Percentiles rank a stretch among this genome's conserved stretches.
These are phyloP conservation scores for Perilla frutescens DNA, from an alignment of 257 asterid genomes.

Conservation along the genomic window DNA sequence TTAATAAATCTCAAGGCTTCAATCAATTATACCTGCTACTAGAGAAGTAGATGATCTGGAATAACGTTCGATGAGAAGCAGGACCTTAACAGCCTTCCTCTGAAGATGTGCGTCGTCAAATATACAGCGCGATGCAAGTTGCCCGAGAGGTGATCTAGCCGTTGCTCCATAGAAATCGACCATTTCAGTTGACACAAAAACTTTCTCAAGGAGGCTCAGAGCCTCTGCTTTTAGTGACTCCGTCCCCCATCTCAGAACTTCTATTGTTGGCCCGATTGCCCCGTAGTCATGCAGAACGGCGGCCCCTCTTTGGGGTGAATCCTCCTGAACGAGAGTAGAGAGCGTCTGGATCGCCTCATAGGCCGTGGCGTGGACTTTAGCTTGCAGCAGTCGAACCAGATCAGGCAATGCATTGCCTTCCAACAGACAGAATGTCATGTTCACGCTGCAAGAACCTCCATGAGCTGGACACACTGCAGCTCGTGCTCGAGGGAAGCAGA, in stretches of 20 bases:
- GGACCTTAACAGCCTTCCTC: conserved; percentile 61
- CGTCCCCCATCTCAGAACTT: conserved; percentile 66
- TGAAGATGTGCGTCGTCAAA: conserved; percentile 60
- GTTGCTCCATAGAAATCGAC: conserved; percentile 52
- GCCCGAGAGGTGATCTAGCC: conserved; percentile 49
- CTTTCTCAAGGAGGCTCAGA: conserved; percentile 54
- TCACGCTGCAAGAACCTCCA: conserved; percentile 52
- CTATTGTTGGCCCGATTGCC: conserved; percentile 49
- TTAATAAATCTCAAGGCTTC: not conserved
- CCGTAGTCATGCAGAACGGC: conserved; percentile 52
- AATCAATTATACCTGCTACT: conserved; percentile 41
- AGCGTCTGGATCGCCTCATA: conserved; percentile 71
- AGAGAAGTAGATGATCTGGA: conserved; percentile 58
- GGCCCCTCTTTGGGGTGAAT: conserved; percentile 61
- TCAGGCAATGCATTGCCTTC: conserved; percentile 56
- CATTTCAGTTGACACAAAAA: conserved; percentile 60
- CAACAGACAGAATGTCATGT: conserved; percentile 56
- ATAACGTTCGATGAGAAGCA: conserved; percentile 57
- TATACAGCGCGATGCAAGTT: conserved; percentile 55
- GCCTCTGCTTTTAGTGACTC: conserved; percentile 63
- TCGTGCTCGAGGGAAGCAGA: conserved; percentile 35
- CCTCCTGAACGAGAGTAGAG: conserved; percentile 68
- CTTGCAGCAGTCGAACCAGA: conserved; percentile 46
- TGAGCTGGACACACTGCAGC: conserved; percentile 50
- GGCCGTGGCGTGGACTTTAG: conserved; percentile 58